Base-by-base conservation (phyloP, 192 early-diverging fungal genomes). In the Radiomyces spectabilis region DNA sequence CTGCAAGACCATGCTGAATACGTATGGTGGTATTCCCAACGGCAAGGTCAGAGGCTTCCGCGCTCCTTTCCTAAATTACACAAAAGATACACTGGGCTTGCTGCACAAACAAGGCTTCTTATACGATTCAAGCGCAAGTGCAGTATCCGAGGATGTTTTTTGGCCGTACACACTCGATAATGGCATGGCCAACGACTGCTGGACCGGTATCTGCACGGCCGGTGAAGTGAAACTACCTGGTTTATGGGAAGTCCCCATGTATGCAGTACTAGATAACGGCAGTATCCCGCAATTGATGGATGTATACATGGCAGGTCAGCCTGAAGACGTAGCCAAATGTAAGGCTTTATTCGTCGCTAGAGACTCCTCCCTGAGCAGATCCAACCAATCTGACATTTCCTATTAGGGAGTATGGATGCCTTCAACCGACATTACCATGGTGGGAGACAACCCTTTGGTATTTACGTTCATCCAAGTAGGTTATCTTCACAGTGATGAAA, bases 161-260 rank as follows among this genome's bases (percentile, higher is more conserved):
- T 84, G 82, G 82, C 82, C 82, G 15, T 84, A 83, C 51, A 84
- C 82, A 0, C 53, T 81, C 5, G 82, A 84, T 51, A 55, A 77
- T 51, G 82, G 82, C 49, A 22, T 80, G 13, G 57, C 74, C 42
- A 75, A 80, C 44, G 78, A 80, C 44, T 77, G 73, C 33, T 71
- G 63, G 63, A 71, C 45, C 15, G 69, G 69, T 30, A 40, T 54
- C 31, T 83, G 81, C 39, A 53, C 60, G 34, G 31, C 58, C 9
- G 16, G 22, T 10, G 24, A 49, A 2, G 39, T 57, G 18, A 40
- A 41, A 15, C 50, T 67, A 31, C 75, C 77, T 0, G 80, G 80
- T 5, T 54, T 84, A 35, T 84, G 78, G 75, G 80, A 84, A 60
- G 72, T 84, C 25, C 80, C 81, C 7, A 79, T 83, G 72, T 63